A percentile compares a stretch with the other conserved stretches of the same genome.
Conservation (phyloP, 2,329 filamentous ascomycete genomes). For the Claviceps monticola region DNA sequence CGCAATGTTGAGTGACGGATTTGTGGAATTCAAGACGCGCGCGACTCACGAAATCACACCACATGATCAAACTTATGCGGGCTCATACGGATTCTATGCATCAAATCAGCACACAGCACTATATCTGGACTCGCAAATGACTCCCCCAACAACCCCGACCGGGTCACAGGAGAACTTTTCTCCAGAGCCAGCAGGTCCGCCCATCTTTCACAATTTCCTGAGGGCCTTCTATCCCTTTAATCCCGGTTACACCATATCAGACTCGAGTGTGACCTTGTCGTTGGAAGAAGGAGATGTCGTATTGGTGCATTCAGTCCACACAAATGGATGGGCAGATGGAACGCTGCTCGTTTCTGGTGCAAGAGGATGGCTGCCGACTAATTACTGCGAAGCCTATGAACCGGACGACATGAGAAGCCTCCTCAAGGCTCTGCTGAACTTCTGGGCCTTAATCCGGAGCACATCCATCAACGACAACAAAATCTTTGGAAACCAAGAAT, state of each 20-base stretch:
- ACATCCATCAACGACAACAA: conserved; percentile 61
- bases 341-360: conserved; percentile 76
- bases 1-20: conserved; percentile 27
- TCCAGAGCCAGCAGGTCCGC: conserved; percentile 31
- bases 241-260: conserved; percentile 60
- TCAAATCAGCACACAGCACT: conserved; percentile 23
- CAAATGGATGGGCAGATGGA: conserved; percentile 96
- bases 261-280: conserved; percentile 76
- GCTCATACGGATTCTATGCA: conserved; percentile 17
- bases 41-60: conserved; percentile 45
- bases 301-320: conserved; percentile 89
- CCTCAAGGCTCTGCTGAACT: conserved; percentile 73
- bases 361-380: conserved; percentile 91
- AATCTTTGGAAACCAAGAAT: conserved; percentile 81
- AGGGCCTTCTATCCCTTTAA: conserved; percentile 90
- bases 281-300: conserved; percentile 86
- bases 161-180: conserved; percentile 46
- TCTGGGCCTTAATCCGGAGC: conserved; percentile 81
- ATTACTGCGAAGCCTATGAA: conserved; percentile 94
- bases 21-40: conserved; percentile 43
- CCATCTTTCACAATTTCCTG: conserved; percentile 85
- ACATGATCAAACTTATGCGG: conserved; percentile 22
- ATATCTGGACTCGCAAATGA: conserved; percentile 49
- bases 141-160: conserved; percentile 63
- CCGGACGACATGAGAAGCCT: conserved; percentile 75